Evolutionary conservation across 2,329 filamentous ascomycete species (phyloP).

Genomic region (Cladobotryum protrusum): DNA sequence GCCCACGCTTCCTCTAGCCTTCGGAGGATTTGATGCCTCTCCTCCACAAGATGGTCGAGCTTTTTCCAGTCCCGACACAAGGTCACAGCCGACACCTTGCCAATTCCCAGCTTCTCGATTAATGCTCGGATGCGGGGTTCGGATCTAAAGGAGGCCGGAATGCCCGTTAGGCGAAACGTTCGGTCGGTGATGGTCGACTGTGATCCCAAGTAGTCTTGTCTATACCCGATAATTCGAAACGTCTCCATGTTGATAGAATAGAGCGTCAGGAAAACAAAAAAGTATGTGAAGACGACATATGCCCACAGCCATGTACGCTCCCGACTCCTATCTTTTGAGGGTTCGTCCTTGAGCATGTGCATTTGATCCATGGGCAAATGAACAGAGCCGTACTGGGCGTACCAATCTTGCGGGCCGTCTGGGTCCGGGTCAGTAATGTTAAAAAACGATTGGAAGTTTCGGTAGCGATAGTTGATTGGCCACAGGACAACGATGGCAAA

Average conservation of each 20-base stretch:
- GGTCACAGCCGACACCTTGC: conserved; percentile 80
- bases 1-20: conserved; percentile 81
- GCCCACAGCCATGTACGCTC: conserved; percentile 68
- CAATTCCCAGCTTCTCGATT: conserved; percentile 81
- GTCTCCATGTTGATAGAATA: conserved; percentile 82
- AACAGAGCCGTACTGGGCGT: conserved; percentile 7
- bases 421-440: conserved; percentile 1
- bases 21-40: conserved; percentile 59
- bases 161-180: conserved; percentile 85
- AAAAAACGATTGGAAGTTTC: conserved; percentile 9
- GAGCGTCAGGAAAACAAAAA: conserved; percentile 77
- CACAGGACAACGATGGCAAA: conserved; percentile 76
- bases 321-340: conserved; percentile 28
- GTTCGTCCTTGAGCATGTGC: conserved; percentile 23
- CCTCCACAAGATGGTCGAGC: conserved; percentile 66
- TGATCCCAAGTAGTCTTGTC: conserved; percentile 86
- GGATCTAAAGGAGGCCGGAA: conserved; percentile 70
- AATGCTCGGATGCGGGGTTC: conserved; percentile 81
- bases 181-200: conserved; percentile 95
- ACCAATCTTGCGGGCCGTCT: conserved; percentile 3
- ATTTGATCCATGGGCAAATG: conserved; percentile 15
- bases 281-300: conserved; percentile 89
- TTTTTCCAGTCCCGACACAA: conserved; percentile 82
- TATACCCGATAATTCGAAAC: conserved; percentile 72
- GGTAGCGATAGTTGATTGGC: conserved; percentile 72